These are phyloP conservation scores for Globomyces pollinis-pini DNA, from an alignment of 192 early-diverging fungal species.

Conservation along the genomic window DNA sequence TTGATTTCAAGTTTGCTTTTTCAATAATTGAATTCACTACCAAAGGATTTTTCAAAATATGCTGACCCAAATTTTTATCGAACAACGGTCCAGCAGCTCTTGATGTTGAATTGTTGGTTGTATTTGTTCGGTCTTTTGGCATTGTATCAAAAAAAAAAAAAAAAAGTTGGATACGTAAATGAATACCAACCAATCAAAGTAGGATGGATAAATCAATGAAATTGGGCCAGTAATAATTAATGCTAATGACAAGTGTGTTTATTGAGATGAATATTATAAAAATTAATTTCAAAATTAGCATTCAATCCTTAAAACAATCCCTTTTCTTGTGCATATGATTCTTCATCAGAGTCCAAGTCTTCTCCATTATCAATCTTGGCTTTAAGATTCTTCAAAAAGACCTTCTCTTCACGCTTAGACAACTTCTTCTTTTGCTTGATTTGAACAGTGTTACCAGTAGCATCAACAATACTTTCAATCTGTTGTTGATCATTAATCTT, in stretches of 20 bases:
- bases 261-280: no score
- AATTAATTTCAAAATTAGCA: no score
- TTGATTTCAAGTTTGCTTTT: constrained; percentile 59
- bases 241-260: no score
- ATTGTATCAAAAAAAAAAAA: constrained; percentile 8
- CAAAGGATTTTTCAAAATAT: constrained; percentile 97
- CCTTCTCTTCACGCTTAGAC: constrained; percentile 20
- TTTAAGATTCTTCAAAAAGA: constrained; percentile 16
- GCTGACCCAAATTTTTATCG: constrained; percentile 96
- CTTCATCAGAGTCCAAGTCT: constrained; percentile 20
- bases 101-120: background rate
- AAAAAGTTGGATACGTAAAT: no score
- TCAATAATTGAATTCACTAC: constrained; percentile 95
- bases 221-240: no score
- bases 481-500: constrained; percentile 16
- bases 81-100: constrained; percentile 67
- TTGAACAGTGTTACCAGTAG: constrained; percentile 55
- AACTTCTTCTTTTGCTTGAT: constrained; percentile 48
- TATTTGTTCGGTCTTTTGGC: constrained; percentile 9
- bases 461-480: constrained; percentile 33
- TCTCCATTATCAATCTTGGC: constrained; percentile 20
- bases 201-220: no score
- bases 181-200: no score
- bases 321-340: constrained; percentile 21
- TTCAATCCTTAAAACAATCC: no score